Evolutionary conservation across 2,329 filamentous ascomycete genomes (phyloP).

Genomic region (Magnaporthiopsis rhizophila): DNA sequence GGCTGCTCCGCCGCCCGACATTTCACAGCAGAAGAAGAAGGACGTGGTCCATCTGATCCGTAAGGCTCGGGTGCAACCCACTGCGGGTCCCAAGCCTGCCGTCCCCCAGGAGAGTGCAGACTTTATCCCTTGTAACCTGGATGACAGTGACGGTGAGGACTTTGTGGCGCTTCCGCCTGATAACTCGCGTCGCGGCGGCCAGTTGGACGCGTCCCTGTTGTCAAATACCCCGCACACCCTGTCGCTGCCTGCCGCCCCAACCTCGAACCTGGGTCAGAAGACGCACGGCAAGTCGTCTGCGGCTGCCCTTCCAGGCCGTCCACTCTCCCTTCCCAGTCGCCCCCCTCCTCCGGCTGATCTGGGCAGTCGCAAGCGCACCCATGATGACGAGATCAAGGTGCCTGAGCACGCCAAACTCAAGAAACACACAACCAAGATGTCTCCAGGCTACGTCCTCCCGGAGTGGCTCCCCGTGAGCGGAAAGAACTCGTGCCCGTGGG

Average conservation of each 20-base stretch:
- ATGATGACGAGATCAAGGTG: slow-evolving; percentile 57
- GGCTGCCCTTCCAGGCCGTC: not conserved
- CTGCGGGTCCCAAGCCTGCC: slow-evolving; percentile 33
- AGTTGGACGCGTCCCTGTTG: not conserved
- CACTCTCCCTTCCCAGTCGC: not conserved
- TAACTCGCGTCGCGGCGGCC: not conserved
- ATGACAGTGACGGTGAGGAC: slow-evolving; percentile 41
- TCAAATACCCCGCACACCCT: not conserved
- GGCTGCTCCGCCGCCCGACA: slow-evolving; percentile 71
- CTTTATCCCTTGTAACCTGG: slow-evolving; percentile 80
- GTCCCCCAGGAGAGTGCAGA: slow-evolving; percentile 60
- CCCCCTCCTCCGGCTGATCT: slow-evolving; percentile 1
- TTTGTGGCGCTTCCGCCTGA: not conserved
- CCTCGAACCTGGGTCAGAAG: not conserved
- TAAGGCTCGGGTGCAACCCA: slow-evolving; percentile 66
- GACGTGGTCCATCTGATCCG: slow-evolving; percentile 88
- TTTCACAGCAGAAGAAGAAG: slow-evolving; percentile 64
- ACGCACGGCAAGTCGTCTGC: not conserved
- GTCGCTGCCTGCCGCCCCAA: not conserved
- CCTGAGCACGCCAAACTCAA: slow-evolving; percentile 45
- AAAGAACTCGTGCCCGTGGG: slow-evolving; percentile 55
- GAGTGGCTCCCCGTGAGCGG: slow-evolving; percentile 41
- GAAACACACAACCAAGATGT: slow-evolving; percentile 37
- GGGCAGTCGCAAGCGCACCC: slow-evolving; percentile 59
- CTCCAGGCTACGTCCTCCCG: slow-evolving; percentile 36